A percentile compares a stretch with the other conserved stretches of the same genome.
These are phyloP conservation scores for Paecilomyces niveus DNA, from an alignment of 2,329 filamentous ascomycete species.

Conservation along the genomic window DNA sequence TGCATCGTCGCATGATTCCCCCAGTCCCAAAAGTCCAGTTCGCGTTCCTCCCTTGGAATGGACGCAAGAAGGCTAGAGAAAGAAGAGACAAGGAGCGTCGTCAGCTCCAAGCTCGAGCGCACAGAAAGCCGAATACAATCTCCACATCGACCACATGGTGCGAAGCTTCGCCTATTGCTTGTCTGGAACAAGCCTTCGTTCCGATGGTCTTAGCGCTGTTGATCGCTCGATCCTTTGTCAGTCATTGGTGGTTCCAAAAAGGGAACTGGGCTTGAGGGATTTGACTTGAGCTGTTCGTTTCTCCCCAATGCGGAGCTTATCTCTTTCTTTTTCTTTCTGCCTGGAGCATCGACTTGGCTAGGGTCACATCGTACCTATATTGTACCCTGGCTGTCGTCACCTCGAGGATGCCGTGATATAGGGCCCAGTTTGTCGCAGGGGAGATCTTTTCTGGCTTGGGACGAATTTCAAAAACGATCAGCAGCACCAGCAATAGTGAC, in stretches of 20 bases:
- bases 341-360: neutral
- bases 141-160: neutral
- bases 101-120: neutral
- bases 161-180: neutral
- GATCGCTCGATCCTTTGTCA: neutral
- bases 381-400: neutral
- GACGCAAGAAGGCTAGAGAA: neutral
- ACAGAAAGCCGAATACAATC: neutral
- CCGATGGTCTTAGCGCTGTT: neutral
- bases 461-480: no score
- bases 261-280: neutral
- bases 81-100: neutral
- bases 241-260: neutral
- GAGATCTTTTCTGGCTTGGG: no score
- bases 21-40: neutral
- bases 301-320: neutral
- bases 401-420: neutral
- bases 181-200: neutral
- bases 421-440: neutral
- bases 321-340: neutral
- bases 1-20: neutral
- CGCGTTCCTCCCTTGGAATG: neutral
- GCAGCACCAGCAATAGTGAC: neutral
- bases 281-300: neutral
- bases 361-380: neutral